These are phyloP conservation scores for Lomentospora prolificans DNA, from an alignment of 2,329 filamentous ascomycete genomes.

Conservation along the genomic window DNA sequence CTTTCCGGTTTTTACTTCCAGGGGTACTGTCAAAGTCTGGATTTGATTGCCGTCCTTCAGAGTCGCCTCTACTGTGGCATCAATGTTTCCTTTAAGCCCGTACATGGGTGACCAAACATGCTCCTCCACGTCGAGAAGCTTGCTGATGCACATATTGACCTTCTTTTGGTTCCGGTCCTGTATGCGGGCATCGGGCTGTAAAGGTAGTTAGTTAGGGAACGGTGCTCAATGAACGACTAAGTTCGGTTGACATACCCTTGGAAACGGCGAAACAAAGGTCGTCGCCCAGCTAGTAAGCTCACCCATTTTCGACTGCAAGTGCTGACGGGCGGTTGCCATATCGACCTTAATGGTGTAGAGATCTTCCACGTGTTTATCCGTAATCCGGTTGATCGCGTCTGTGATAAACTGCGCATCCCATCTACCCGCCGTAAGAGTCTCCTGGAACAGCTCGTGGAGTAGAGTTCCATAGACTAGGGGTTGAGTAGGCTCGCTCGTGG, in stretches of 20 bases:
- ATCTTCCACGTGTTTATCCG: conserved; percentile 76
- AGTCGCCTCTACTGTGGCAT: conserved; percentile 85
- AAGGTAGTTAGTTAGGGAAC: conserved; percentile 20
- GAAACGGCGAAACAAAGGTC: conserved; percentile 63
- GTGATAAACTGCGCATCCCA: conserved; percentile 66
- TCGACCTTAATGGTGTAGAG: conserved; percentile 79
- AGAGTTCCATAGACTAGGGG: conserved; percentile 88
- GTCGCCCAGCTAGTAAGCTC: conserved; percentile 77
- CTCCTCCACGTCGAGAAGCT: conserved; percentile 92
- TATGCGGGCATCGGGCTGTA: conserved; percentile 57
- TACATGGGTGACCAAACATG: conserved; percentile 98
- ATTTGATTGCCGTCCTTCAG: conserved; percentile 61
- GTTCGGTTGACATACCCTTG: conserved; percentile 42
- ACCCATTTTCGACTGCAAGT: conserved; percentile 73
- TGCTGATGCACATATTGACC: conserved; percentile 76
- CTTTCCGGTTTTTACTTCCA: conserved; percentile 92
- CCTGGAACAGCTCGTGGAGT: conserved; percentile 91
- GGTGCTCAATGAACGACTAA: conserved; percentile 4
- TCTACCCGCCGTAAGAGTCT: conserved; percentile 70
- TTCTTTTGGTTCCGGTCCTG: conserved; percentile 70
- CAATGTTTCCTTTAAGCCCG: conserved; percentile 93
- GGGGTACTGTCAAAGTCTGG: conserved; percentile 72
- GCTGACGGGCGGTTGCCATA: conserved; percentile 61
- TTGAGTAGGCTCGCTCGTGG: conserved; percentile 67
- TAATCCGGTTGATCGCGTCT: conserved; percentile 54